These are phyloP conservation scores for Coniochaeta prunicola DNA, from an alignment of 2,329 filamentous ascomycete species.

Conservation along the genomic window DNA sequence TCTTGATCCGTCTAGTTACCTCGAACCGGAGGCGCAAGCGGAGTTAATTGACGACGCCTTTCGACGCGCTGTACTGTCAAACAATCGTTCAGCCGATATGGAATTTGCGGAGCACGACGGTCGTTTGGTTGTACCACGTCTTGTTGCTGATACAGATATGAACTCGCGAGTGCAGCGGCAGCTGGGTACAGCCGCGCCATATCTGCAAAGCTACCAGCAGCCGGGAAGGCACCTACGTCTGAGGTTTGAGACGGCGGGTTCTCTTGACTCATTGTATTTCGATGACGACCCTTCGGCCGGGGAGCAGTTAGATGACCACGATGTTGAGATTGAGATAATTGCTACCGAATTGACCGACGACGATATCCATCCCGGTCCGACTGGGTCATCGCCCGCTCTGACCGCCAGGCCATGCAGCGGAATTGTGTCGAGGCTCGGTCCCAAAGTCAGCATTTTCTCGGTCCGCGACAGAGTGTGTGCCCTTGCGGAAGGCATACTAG, in stretches of 20 bases:
- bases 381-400: neutral
- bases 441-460: conserved; percentile 6
- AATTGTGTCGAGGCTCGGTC: conserved; percentile 14
- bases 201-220: conserved; percentile 13
- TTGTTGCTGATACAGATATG: conserved; percentile 14
- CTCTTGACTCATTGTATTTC: conserved; percentile 7
- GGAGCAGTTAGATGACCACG: conserved; percentile 12
- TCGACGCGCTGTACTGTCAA: conserved; percentile 7
- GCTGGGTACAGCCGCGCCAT: conserved; percentile 11
- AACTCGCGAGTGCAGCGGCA: conserved; percentile 17
- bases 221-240: conserved; percentile 11
- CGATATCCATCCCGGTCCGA: conserved; percentile 6
- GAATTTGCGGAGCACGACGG: conserved; percentile 20
- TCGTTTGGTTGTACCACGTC: conserved; percentile 15
- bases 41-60: conserved; percentile 14
- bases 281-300: conserved; percentile 9
- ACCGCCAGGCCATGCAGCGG: conserved; percentile 19
- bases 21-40: conserved; percentile 7
- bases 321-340: conserved; percentile 17
- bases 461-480: conserved; percentile 12
- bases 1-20: conserved; percentile 10
- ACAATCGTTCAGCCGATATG: conserved; percentile 12
- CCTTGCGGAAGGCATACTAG: conserved; percentile 11
- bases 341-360: conserved; percentile 14
- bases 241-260: conserved; percentile 5